These are phyloP conservation scores for Lentithecium fluviatile DNA, from an alignment of 495 filamentous ascomycete genomes.

Conservation along the genomic window DNA sequence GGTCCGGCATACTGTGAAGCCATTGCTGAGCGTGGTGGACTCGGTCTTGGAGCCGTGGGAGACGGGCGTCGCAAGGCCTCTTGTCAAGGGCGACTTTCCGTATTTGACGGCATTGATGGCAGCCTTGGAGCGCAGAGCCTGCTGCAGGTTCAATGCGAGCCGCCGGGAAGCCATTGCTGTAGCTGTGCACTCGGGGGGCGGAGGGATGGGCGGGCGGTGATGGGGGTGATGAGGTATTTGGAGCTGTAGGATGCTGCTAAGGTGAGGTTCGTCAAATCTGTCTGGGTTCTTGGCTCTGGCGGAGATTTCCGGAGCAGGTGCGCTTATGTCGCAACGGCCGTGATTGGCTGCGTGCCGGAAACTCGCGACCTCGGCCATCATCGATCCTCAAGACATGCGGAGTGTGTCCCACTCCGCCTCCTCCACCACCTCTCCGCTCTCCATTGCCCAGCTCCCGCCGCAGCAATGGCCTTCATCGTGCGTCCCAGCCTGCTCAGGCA, in stretches of 20 bases:
- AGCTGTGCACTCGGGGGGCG: slow-evolving; percentile 5
- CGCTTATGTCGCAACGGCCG: no score
- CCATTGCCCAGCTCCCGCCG: background rate
- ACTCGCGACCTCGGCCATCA: slow-evolving; percentile 8
- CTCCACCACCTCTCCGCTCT: slow-evolving; percentile 5
- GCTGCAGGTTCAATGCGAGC: slow-evolving; percentile 83
- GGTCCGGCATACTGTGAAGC: slow-evolving; percentile 74
- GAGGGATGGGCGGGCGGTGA: slow-evolving; percentile 21
- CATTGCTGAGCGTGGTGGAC: slow-evolving; percentile 94
- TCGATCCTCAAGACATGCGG: slow-evolving; percentile 9
- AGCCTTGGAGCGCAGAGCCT: slow-evolving; percentile 79
- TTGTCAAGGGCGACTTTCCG: slow-evolving; percentile 55
- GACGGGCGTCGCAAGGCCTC: slow-evolving; percentile 85
- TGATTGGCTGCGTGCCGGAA: background rate
- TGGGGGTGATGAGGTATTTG: slow-evolving; percentile 6
- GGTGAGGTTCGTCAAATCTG: background rate
- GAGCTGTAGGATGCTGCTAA: slow-evolving; percentile 13
- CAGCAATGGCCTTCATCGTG: slow-evolving; percentile 44
- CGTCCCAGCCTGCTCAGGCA: slow-evolving; percentile 43
- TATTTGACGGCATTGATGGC: slow-evolving; percentile 65
- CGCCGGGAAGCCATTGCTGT: slow-evolving; percentile 87
- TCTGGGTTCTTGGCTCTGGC: no score
- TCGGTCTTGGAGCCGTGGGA: slow-evolving; percentile 74
- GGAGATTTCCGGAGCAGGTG: no score
- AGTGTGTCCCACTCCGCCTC: background rate